Percentiles rank a stretch among this genome's conserved stretches.
phyloP scores from a whole-genome alignment of 2,329 filamentous ascomycete species.

The Fusarium agapanthi region DNA sequence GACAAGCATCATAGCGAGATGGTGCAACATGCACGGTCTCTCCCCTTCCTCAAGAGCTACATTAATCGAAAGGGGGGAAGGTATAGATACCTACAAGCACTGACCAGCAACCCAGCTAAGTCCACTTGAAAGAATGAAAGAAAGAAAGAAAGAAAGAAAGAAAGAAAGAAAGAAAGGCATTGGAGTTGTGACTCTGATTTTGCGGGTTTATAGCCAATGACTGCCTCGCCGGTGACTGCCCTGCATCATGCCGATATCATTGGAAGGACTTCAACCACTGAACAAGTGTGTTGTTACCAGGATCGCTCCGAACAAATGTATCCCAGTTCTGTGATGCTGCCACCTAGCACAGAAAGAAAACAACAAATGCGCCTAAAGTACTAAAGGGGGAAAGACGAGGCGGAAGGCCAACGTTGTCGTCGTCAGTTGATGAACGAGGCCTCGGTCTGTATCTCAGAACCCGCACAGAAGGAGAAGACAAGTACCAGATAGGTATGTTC shows the following conservation, averaged over 20 bases:
- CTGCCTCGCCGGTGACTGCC: slow-evolving; percentile 3
- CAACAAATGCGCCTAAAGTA: background rate
- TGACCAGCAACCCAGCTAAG: slow-evolving; percentile 9
- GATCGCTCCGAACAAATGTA: slow-evolving; percentile 9
- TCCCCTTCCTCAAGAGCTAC: slow-evolving; percentile 26
- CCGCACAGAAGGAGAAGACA: background rate
- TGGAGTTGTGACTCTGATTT: slow-evolving; percentile 24
- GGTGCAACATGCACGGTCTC: slow-evolving; percentile 17
- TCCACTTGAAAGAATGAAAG: background rate
- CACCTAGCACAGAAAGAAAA: background rate
- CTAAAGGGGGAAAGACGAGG: background rate
- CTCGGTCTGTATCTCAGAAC: background rate
- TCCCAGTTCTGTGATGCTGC: slow-evolving; percentile 32
- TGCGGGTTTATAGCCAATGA: slow-evolving; percentile 25
- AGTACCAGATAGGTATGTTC: background rate
- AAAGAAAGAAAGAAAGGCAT: background rate
- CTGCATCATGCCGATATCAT: slow-evolving; percentile 17
- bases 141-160: background rate
- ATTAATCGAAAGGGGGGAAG: background rate
- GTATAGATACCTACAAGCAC: slow-evolving; percentile 18
- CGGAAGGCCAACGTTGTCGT: background rate
- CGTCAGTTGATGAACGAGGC: background rate
- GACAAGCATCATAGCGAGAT: slow-evolving; percentile 5
- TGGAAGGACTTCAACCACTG: slow-evolving; percentile 15
- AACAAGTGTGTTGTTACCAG: slow-evolving; percentile 9